Conservation (phyloP, 164 flowering plant species). For the Vitis amurensis region DNA sequence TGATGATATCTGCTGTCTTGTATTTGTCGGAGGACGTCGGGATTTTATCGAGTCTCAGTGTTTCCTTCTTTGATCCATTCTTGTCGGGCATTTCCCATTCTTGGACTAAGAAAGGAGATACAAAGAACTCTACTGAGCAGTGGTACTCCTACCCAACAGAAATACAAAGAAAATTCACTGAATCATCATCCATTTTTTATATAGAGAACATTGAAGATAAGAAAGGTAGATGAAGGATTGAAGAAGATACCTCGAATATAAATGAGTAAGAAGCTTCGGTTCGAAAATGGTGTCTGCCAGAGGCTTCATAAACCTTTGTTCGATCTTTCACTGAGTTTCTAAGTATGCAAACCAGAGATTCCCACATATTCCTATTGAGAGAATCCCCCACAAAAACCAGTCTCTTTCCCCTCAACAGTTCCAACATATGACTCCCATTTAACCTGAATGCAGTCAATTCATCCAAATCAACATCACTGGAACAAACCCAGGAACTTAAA, state of each 20-base stretch:
- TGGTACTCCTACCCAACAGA: constrained; percentile 61
- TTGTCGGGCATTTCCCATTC: constrained; percentile 70
- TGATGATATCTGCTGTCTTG: constrained; percentile 71
- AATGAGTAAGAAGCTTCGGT: constrained; percentile 77
- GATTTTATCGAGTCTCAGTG: constrained; percentile 79
- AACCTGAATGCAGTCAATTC: constrained; percentile 43
- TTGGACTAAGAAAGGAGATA: constrained; percentile 86
- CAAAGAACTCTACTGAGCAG: constrained; percentile 84
- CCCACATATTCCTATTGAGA: constrained; percentile 98
- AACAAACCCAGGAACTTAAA: not conserved
- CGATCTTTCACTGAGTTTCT: constrained; percentile 61
- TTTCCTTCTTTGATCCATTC: constrained; percentile 75
- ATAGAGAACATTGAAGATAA: too few species aligned
- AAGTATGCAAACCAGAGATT: constrained; percentile 82
- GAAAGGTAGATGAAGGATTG: not conserved
- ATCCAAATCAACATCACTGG: not conserved
- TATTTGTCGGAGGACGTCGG: constrained; percentile 56
- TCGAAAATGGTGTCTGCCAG: constrained; percentile 70
- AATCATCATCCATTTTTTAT: not conserved
- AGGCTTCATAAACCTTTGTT: constrained; percentile 76
- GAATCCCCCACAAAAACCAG: constrained; percentile 96
- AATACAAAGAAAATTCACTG: not conserved
- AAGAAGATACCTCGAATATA: constrained; percentile 55
- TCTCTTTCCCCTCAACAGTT: constrained; percentile 74
- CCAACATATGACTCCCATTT: constrained; percentile 63